Conservation (phyloP, 1,284 basidiomycete genomes). For the Fomitopsis schrenkii region DNA sequence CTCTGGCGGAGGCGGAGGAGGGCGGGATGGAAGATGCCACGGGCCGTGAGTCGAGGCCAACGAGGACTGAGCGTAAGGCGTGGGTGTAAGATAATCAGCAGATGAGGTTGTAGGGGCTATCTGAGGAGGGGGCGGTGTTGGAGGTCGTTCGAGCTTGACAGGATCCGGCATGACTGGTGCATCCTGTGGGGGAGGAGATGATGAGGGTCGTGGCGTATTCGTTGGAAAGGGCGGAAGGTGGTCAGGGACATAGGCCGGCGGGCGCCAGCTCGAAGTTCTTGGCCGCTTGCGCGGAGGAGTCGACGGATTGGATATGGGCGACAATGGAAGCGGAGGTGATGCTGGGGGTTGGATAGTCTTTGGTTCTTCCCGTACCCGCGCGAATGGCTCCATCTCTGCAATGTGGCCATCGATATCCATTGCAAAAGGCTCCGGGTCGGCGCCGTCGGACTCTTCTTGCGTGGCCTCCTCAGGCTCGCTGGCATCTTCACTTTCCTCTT, state of each 20-base stretch:
- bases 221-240: slow-evolving; percentile 66
- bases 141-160: slow-evolving; percentile 26
- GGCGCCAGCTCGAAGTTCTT: slow-evolving; percentile 50
- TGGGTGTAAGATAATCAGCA: slow-evolving; percentile 63
- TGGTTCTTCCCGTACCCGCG: slow-evolving; percentile 10
- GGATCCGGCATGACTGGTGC: slow-evolving; percentile 12
- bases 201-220: slow-evolving; percentile 27
- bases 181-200: slow-evolving; percentile 26
- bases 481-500: slow-evolving; percentile 29
- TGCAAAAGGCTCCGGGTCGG: slow-evolving; percentile 1
- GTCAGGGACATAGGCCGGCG: slow-evolving; percentile 58
- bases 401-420: slow-evolving; percentile 12
- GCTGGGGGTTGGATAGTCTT: slow-evolving; percentile 28
- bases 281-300: slow-evolving; percentile 51
- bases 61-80: slow-evolving; percentile 67
- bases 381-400: slow-evolving; percentile 8
- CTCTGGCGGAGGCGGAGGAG: slow-evolving; percentile 17
- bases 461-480: slow-evolving; percentile 20
- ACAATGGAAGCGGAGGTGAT: slow-evolving; percentile 44
- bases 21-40: slow-evolving; percentile 58
- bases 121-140: slow-evolving; percentile 33
- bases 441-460: slow-evolving; percentile 11
- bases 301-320: slow-evolving; percentile 55
- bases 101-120: slow-evolving; percentile 42
- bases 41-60: slow-evolving; percentile 49